These are phyloP conservation scores for Entomortierella beljakovae DNA, from an alignment of 192 early-diverging fungal genomes.

Conservation along the genomic window DNA sequence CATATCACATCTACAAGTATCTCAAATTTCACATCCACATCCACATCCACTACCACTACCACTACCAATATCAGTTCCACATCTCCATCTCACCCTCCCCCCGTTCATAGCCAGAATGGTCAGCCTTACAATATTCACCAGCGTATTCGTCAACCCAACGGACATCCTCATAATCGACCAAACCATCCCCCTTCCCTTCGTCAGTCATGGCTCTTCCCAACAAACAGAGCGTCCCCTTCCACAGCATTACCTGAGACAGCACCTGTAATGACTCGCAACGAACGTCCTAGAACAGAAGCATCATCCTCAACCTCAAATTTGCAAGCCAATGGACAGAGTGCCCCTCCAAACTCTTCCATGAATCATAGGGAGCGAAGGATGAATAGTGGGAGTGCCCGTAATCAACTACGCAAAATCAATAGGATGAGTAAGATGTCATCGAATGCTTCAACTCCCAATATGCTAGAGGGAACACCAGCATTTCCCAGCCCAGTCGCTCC, in stretches of 20 bases:
- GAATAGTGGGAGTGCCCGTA: constrained; percentile 45
- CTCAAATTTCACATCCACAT: background rate
- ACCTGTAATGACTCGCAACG: constrained; percentile 38
- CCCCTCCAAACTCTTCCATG: constrained; percentile 16
- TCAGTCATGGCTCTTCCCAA: constrained; percentile 52
- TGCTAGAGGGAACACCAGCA: constrained; percentile 1
- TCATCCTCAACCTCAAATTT: constrained; percentile 13
- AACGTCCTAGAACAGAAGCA: constrained; percentile 27
- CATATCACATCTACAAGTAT: background rate
- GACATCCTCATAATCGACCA: constrained; percentile 2
- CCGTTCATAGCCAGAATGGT: constrained; percentile 19
- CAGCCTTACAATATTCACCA: constrained; percentile 42
- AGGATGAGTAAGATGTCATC: constrained; percentile 42
- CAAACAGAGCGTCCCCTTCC: constrained; percentile 42
- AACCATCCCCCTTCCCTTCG: constrained; percentile 42
- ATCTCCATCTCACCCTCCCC: constrained; percentile 39
- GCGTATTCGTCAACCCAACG: constrained; percentile 27
- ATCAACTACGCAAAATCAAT: constrained; percentile 39
- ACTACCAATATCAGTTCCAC: background rate
- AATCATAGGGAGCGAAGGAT: constrained; percentile 32
- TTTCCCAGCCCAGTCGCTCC: constrained; percentile 13
- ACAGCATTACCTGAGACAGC: constrained; percentile 40
- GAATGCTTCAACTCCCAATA: constrained; percentile 15
- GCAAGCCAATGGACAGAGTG: constrained; percentile 9
- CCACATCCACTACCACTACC: background rate